Evolutionary conservation across 495 filamentous ascomycete genomes (phyloP).

Genomic region (Neurospora sp.): DNA sequence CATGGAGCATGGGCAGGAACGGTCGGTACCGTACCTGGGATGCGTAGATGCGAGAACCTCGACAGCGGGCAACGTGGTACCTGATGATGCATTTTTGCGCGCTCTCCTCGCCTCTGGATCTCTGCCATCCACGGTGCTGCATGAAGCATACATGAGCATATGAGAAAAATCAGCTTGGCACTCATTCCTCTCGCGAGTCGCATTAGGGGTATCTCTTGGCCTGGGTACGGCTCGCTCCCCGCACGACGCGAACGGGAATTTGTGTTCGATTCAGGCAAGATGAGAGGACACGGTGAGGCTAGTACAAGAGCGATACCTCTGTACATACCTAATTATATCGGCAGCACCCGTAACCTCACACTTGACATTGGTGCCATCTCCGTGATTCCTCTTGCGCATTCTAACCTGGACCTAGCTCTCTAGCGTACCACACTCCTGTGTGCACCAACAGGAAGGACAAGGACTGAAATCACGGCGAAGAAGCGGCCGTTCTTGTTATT

Average conservation of each 20-base stretch:
- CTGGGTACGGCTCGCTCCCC: background rate
- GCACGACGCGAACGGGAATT: background rate
- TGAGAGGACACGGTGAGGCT: background rate
- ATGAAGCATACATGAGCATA: background rate
- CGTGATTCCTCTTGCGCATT: background rate
- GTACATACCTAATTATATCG: background rate
- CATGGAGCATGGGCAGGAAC: background rate
- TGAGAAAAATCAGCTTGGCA: background rate
- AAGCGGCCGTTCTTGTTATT: background rate
- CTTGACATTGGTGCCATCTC: background rate
- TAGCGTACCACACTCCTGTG: background rate
- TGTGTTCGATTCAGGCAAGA: background rate
- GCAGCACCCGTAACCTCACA: background rate
- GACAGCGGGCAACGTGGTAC: background rate
- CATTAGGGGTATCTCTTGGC: background rate
- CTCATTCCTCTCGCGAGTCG: background rate
- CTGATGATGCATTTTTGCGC: background rate
- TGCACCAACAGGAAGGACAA: background rate
- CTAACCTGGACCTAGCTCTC: background rate
- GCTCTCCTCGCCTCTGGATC: background rate
- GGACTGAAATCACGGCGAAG: background rate
- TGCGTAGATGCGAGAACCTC: background rate
- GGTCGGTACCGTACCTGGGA: background rate
- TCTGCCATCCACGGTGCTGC: background rate
- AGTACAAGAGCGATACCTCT: background rate